These are phyloP conservation scores for Pseudonitzschia pungens DNA, from an alignment of 108 stramenopile species.

Conservation along the genomic window DNA sequence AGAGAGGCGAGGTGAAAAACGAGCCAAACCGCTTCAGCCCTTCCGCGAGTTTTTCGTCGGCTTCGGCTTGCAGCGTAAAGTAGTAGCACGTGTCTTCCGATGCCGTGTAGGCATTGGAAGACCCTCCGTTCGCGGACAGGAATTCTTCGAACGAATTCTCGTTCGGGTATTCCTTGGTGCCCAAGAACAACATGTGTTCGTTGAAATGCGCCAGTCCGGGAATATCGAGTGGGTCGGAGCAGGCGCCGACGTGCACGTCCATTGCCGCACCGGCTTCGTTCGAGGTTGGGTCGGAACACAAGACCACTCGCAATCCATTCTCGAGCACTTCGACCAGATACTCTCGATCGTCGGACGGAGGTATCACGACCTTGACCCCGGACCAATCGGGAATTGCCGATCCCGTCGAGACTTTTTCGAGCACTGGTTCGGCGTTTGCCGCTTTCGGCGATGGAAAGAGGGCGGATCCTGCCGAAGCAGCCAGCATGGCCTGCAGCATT, in stretches of 20 bases:
- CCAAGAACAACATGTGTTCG: constrained; percentile 83
- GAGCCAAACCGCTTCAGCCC: constrained; percentile 86
- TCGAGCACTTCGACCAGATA: constrained; percentile 56
- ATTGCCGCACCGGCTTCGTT: constrained; percentile 84
- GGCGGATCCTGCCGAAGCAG: constrained; percentile 29
- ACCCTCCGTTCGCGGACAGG: constrained; percentile 75
- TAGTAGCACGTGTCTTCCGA: constrained; percentile 92
- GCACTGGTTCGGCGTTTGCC: background rate
- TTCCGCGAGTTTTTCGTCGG: constrained; percentile 60
- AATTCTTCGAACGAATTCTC: constrained; percentile 81
- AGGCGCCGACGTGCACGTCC: constrained; percentile 90
- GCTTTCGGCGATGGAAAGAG: background rate
- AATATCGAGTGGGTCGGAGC: constrained; percentile 80
- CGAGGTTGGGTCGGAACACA: constrained; percentile 84
- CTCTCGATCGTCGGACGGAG: constrained; percentile 69
- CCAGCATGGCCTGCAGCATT: constrained; percentile 56
- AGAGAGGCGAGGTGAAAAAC: constrained; percentile 91
- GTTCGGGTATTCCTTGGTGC: constrained; percentile 82
- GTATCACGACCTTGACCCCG: constrained; percentile 51
- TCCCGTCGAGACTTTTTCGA: background rate
- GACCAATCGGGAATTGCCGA: constrained; percentile 26
- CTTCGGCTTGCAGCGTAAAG: constrained; percentile 81
- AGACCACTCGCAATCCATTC: constrained; percentile 69
- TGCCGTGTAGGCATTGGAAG: constrained; percentile 89
- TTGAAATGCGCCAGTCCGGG: constrained; percentile 90